These are phyloP conservation scores for Omphalea diandra DNA, from an alignment of 441 rosid genomes.

Conservation along the genomic window DNA sequence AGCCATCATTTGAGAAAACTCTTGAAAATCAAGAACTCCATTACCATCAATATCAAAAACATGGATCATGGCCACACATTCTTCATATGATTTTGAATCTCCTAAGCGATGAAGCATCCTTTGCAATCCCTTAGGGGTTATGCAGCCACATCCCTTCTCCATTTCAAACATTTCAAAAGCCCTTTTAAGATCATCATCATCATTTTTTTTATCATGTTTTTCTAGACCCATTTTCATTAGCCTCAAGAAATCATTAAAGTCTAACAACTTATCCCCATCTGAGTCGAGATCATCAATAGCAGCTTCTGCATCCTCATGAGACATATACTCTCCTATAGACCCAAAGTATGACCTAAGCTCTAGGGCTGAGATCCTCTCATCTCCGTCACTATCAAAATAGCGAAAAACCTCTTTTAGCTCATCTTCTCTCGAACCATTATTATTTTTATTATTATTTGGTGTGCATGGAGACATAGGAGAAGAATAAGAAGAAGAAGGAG, in stretches of 20 bases:
- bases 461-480: constrained; percentile 12
- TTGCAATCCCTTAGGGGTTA: constrained; percentile 76
- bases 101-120: constrained; percentile 64
- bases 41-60: constrained; percentile 72
- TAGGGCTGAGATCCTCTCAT: constrained; percentile 5
- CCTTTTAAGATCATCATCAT: constrained; percentile 47
- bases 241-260: constrained; percentile 59
- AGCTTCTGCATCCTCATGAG: constrained; percentile 50
- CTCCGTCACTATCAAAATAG: constrained; percentile 11
- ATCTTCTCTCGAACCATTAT: background rate
- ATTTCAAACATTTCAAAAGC: constrained; percentile 89
- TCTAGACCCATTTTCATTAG: constrained; percentile 52
- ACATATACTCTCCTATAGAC: constrained; percentile 70
- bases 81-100: constrained; percentile 57
- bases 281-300: constrained; percentile 58
- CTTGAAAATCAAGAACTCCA: constrained; percentile 84
- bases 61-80: constrained; percentile 72
- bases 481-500: too few relatives aligned
- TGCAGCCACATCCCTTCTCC: constrained; percentile 74
- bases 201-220: background rate
- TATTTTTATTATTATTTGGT: background rate
- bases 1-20: constrained; percentile 69
- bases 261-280: constrained; percentile 60
- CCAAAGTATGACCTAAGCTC: constrained; percentile 36
- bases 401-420: constrained; percentile 8